Conservation (phyloP, 331 rosid genomes). For the Rhamnella rubrinervis region DNA sequence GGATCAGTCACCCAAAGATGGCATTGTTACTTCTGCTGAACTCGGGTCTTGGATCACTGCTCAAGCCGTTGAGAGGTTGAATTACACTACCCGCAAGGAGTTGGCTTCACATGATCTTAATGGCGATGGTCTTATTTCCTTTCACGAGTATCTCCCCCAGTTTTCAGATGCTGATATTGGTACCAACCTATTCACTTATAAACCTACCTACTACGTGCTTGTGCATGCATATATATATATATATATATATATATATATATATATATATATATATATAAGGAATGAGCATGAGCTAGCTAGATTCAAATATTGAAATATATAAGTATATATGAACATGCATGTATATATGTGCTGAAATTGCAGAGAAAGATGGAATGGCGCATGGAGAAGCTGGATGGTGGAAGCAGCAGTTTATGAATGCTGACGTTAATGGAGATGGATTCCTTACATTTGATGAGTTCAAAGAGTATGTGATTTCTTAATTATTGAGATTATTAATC, state of each 20-base stretch:
- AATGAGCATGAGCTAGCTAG: too few relatives aligned
- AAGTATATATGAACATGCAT: too few relatives aligned
- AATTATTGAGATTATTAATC: neutral
- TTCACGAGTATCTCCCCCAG: conserved; percentile 63
- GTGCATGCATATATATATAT: neutral
- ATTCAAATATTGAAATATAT: too few relatives aligned
- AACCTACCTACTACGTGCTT: too few relatives aligned
- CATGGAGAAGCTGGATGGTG: conserved; percentile 92
- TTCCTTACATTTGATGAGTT: conserved; percentile 59
- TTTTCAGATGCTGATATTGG: conserved; percentile 55
- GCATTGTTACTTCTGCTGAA: conserved; percentile 46
- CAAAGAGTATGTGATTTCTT: conserved; percentile 45
- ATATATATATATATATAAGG: too few relatives aligned
- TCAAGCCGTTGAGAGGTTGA: conserved; percentile 51
- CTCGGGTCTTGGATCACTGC: conserved; percentile 48
- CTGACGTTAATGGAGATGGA: conserved; percentile 58
- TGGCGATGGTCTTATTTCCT: conserved; percentile 53
- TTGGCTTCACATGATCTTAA: conserved; percentile 45
- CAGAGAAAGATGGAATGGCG: conserved; percentile 48
- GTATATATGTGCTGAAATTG: conserved; percentile 6
- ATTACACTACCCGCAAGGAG: conserved; percentile 37
- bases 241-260: too few relatives aligned
- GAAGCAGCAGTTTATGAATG: conserved; percentile 55
- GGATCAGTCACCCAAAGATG: conserved; percentile 60
- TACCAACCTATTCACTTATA: conserved; percentile 2